These are phyloP conservation scores for Chrysoporthe cubensis DNA, from an alignment of 2,329 filamentous ascomycete species.

Conservation along the genomic window DNA sequence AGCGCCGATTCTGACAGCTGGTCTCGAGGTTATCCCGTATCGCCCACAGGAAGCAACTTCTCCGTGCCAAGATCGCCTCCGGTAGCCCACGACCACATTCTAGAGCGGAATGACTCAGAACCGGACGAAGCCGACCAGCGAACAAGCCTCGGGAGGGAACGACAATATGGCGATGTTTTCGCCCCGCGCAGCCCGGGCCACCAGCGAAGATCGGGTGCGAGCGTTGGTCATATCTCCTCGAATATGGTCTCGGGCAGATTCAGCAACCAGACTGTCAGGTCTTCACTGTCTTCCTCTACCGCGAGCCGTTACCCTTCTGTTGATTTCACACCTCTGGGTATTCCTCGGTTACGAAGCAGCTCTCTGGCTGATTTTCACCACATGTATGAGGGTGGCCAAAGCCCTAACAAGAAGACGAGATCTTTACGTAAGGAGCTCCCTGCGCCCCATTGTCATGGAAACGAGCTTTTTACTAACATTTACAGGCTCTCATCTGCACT, in stretches of 20 bases:
- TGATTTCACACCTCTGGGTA: slow-evolving; percentile 22
- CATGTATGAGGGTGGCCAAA: neutral
- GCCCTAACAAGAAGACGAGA: neutral
- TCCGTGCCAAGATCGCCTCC: slow-evolving; percentile 18
- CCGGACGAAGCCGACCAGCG: neutral
- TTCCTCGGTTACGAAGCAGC: slow-evolving; percentile 6
- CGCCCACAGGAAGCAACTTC: slow-evolving; percentile 19
- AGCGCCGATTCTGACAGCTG: neutral
- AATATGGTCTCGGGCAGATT: slow-evolving; percentile 7
- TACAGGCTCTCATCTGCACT: slow-evolving; percentile 14
- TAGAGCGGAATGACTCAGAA: neutral
- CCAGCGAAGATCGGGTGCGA: slow-evolving; percentile 10
- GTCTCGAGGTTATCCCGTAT: slow-evolving; percentile 3
- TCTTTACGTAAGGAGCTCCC: slow-evolving; percentile 3
- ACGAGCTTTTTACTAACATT: neutral
- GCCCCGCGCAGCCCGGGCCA: neutral
- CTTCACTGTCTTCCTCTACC: slow-evolving; percentile 23
- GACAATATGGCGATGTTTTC: neutral
- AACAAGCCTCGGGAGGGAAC: neutral
- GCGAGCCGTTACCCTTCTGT: slow-evolving; percentile 19
- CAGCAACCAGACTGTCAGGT: slow-evolving; percentile 20
- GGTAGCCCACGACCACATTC: neutral
- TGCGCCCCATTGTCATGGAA: neutral
- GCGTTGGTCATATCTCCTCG: neutral
- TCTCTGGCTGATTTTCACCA: neutral